Conservation (phyloP, 129 eudicot species). For the Centella asiatica region DNA sequence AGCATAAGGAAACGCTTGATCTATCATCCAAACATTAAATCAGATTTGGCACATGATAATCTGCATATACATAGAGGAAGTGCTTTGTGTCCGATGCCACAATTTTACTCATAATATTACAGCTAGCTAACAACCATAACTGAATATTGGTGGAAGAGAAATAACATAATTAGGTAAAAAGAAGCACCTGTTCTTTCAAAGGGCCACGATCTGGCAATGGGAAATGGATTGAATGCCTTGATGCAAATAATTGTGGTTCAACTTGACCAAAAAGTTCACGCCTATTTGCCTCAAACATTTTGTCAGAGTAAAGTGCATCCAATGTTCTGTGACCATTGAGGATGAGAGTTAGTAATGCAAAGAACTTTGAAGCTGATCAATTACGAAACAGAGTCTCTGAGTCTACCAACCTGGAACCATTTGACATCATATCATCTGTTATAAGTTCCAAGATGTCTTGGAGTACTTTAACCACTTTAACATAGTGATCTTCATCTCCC, state of each 20-base stretch:
- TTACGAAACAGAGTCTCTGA: neutral
- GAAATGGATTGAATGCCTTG: conserved; percentile 76
- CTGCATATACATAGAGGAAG: neutral
- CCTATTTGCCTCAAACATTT: conserved; percentile 32
- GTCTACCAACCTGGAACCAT: conserved; percentile 63
- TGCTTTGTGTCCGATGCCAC: neutral
- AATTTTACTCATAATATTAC: neutral
- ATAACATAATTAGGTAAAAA: neutral
- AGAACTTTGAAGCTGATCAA: conserved; percentile 13
- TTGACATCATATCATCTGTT: conserved; percentile 67
- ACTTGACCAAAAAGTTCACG: conserved; percentile 30
- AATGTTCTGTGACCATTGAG: conserved; percentile 42
- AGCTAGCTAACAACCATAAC: neutral
- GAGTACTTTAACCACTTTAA: conserved; percentile 63
- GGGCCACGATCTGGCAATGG: conserved; percentile 65
- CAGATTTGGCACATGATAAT: conserved; percentile 8
- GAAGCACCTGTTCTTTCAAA: conserved; percentile 55
- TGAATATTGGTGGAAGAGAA: neutral
- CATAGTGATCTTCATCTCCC: conserved; percentile 58
- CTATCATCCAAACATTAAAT: conserved; percentile 26
- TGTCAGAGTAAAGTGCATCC: conserved; percentile 40
- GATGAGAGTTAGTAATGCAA: conserved; percentile 1
- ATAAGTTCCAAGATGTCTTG: conserved; percentile 85
- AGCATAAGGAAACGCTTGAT: conserved; percentile 78
- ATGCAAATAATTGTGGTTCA: conserved; percentile 80